Percentiles rank a stretch among this genome's conserved stretches.
Evolutionary conservation across 768 basidiomycete genomes (phyloP).

Genomic region (Lentinus tigrinus): DNA sequence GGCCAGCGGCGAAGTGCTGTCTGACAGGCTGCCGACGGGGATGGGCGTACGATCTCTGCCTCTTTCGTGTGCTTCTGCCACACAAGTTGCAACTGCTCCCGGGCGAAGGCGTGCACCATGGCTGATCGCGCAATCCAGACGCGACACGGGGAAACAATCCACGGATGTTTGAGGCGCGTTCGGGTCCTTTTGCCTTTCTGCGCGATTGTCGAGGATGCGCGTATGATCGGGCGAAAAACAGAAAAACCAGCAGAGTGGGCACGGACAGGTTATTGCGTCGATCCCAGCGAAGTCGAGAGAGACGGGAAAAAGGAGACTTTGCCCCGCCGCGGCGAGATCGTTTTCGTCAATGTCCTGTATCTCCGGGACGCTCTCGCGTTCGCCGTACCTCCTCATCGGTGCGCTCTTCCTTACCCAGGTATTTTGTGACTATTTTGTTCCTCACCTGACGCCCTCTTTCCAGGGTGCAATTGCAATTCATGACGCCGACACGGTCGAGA

Average conservation of each 20-base stretch:
- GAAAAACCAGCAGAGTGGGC: too few relatives aligned
- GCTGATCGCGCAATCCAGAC: not conserved
- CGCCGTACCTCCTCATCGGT: not conserved
- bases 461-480: not conserved
- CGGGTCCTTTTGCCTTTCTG: too few relatives aligned
- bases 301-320: not conserved
- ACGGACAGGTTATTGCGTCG: too few relatives aligned
- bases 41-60: not conserved
- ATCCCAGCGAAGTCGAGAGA: not conserved
- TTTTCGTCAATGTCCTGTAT: not conserved
- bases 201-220: too few relatives aligned
- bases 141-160: not conserved
- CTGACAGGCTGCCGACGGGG: not conserved
- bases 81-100: not conserved
- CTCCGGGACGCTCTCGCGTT: not conserved
- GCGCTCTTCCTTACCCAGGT: not conserved
- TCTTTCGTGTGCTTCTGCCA: not conserved
- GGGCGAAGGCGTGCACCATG: not conserved
- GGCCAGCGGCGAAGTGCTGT: not conserved
- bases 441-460: not conserved
- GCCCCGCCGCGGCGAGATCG: not conserved
- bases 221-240: too few relatives aligned
- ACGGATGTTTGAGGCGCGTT: too few relatives aligned
- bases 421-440: not conserved
- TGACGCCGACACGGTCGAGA: conserved; percentile 5